These are phyloP conservation scores for Rhododendron kiyosumense DNA, from an alignment of 148 eudicot species.

Conservation along the genomic window DNA sequence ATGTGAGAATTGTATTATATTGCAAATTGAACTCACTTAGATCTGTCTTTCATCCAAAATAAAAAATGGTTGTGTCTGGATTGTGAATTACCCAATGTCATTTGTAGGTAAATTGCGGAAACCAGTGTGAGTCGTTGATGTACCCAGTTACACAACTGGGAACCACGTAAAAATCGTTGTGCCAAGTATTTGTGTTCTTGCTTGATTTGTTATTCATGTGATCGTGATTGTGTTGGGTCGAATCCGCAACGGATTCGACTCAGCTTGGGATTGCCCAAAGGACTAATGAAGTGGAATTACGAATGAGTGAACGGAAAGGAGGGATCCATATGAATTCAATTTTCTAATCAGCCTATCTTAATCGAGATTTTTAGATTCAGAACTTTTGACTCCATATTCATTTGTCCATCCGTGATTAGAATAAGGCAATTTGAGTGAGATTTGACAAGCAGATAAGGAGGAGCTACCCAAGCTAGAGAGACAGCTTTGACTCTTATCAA, in stretches of 20 bases:
- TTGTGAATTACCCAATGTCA: background rate
- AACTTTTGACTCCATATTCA: background rate
- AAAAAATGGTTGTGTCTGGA: background rate
- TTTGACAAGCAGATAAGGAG: background rate
- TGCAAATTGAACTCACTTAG: background rate
- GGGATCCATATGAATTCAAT: background rate
- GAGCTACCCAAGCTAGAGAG: background rate
- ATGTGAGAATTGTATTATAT: conserved; percentile 36
- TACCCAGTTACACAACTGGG: background rate
- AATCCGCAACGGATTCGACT: background rate
- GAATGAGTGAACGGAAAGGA: background rate
- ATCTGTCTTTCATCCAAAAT: background rate
- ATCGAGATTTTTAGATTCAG: background rate
- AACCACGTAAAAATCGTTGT: background rate
- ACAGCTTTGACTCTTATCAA: background rate
- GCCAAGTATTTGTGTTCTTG: background rate
- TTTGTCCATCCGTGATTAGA: background rate
- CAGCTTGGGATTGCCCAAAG: background rate
- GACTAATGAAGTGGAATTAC: background rate
- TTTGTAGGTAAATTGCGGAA: background rate
- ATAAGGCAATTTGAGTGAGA: background rate
- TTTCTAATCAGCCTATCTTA: background rate
- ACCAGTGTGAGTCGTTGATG: background rate
- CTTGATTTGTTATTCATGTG: background rate
- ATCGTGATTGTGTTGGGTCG: background rate